These are phyloP conservation scores for Miscanthus lutarioriparius DNA, from an alignment of 176 grass and related monocot genomes.

Conservation along the genomic window DNA sequence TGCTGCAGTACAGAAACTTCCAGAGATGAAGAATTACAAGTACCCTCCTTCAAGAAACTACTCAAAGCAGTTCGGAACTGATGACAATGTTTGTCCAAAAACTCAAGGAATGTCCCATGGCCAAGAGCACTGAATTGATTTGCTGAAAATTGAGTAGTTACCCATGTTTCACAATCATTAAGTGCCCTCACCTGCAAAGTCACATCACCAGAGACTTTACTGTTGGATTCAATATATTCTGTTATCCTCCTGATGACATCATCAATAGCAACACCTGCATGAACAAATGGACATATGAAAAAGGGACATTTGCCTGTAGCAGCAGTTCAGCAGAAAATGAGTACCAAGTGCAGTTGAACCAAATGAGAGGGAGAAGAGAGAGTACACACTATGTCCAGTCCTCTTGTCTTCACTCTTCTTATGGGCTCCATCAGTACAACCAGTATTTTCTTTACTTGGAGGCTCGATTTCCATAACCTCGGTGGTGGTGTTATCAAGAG, in stretches of 20 bases:
- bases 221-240: constrained; percentile 68
- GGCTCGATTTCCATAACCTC: constrained; percentile 72
- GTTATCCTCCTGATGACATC: constrained; percentile 65
- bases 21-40: constrained; percentile 38
- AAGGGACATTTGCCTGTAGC: constrained; percentile 4
- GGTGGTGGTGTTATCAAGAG: constrained; percentile 53
- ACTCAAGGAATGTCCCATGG: constrained; percentile 75
- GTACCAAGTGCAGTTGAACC: background rate
- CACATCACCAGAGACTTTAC: constrained; percentile 23
- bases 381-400: constrained; percentile 15
- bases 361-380: background rate
- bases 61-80: constrained; percentile 46
- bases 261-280: constrained; percentile 53
- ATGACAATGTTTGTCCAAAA: constrained; percentile 71
- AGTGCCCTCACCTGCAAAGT: constrained; percentile 47
- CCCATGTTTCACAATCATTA: constrained; percentile 70
- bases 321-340: background rate
- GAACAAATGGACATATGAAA: constrained; percentile 26
- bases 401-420: constrained; percentile 21
- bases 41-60: constrained; percentile 50
- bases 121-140: constrained; percentile 79
- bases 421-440: constrained; percentile 26
- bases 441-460: constrained; percentile 55
- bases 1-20: constrained; percentile 59
- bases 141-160: constrained; percentile 59